Evolutionary conservation across 2,329 filamentous ascomycete species (phyloP), one percentile per base, ranked within the genome.

Genomic region (Botrytis paeoniae): DNA sequence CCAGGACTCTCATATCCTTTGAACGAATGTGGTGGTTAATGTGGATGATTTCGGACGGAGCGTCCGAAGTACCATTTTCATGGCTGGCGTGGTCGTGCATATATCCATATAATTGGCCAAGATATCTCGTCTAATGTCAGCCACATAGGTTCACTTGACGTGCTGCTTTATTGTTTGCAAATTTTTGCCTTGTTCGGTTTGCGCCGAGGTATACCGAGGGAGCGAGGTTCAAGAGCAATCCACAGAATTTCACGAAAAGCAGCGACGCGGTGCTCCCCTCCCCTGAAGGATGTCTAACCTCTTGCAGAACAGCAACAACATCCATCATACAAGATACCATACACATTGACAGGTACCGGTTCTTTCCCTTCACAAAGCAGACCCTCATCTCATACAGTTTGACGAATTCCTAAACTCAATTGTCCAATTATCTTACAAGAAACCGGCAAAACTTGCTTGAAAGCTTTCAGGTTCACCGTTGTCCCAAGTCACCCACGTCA

Each of bases 81-180:
- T 71, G 70, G 70, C 70, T 71, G 61, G 70, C 70, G 70, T 71
- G n/a, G 48, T 71, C 61, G 20, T 71, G 61, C 70, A 71, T 66
- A 10, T n/a, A 32, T 71, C 29, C 29, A 41, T 37, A 29, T 71
- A 39, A 71, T 71, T 71, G 61, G 70, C 37, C 51, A 64, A 43
- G 35, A 66, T 35, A 57, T 54, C 45, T 64, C 29, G 41, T 66
- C 43, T 65, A 71, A 66, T 68, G 48, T 66, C 61, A 71, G 61
- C 70, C 61, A 71, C 70, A 65, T 37, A 39, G 48, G 29, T 14
- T 61, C 51, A 51, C 22, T 45, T 43, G 22, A 57, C 37, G 39
- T 71, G 70, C 70, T 57, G 70, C 70, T 71, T 68, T 71, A 68
- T n/a, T 25, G 10, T n/a, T 20, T 59, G 37, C 25, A 57, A 48